Conservation (phyloP, 768 basidiomycete genomes). For the Clavaria fumosa region DNA sequence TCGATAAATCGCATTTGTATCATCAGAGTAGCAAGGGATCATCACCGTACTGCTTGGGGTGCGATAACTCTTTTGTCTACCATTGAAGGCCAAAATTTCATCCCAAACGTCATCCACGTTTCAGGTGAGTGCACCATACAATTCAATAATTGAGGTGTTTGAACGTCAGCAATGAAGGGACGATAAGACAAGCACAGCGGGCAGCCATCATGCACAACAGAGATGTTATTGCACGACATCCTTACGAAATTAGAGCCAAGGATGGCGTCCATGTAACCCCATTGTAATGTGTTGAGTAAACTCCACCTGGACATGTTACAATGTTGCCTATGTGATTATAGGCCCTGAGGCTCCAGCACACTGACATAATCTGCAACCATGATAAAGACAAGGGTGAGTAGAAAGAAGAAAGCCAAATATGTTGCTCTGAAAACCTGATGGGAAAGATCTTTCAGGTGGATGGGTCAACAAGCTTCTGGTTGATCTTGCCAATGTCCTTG, state of each 20-base stretch:
- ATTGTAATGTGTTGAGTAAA: too few species aligned
- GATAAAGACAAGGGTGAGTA: too few species aligned
- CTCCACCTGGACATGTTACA: too few species aligned
- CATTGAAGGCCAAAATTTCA: constrained; percentile 40
- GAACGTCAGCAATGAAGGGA: constrained; percentile 34
- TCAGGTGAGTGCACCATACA: constrained; percentile 41
- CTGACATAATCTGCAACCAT: too few species aligned
- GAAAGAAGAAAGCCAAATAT: too few species aligned
- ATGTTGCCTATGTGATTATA: too few species aligned
- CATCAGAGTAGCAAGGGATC: constrained; percentile 71
- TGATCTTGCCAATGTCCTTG: too few species aligned
- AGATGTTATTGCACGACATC: constrained; percentile 53
- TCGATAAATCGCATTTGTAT: constrained; percentile 73
- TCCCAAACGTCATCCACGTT: constrained; percentile 69
- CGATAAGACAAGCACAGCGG: constrained; percentile 72
- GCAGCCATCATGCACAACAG: constrained; percentile 65
- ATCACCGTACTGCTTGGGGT: constrained; percentile 68
- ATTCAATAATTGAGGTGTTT: background rate
- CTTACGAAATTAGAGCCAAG: constrained; percentile 33
- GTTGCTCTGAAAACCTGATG: too few species aligned
- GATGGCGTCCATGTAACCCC: too few species aligned
- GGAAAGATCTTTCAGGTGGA: too few species aligned
- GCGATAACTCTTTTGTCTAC: constrained; percentile 53
- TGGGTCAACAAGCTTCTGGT: too few species aligned
- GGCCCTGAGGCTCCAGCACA: too few species aligned